Conservation (phyloP, 1,284 basidiomycete species). For the Cryptococcus amylolentus region DNA sequence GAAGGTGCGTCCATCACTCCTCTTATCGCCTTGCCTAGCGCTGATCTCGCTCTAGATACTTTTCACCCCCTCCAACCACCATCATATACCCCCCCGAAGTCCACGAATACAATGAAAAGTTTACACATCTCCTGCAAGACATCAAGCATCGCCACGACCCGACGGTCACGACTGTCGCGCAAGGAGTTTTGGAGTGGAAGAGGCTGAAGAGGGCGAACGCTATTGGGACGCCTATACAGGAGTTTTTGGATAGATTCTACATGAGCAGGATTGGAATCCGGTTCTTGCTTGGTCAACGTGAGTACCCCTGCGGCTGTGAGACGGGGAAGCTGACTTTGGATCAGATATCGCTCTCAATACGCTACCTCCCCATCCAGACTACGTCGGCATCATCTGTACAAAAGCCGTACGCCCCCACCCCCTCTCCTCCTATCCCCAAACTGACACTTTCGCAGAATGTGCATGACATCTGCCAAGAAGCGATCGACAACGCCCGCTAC, state of each 20-base stretch:
- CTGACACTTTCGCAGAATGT: slow-evolving; percentile 62
- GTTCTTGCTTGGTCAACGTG: slow-evolving; percentile 77
- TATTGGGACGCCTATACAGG: slow-evolving; percentile 79
- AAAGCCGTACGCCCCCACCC: slow-evolving; percentile 61
- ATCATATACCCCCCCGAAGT: slow-evolving; percentile 88
- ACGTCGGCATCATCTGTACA: slow-evolving; percentile 98
- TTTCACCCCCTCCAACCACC: slow-evolving; percentile 63
- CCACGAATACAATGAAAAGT: slow-evolving; percentile 86
- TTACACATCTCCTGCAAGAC: slow-evolving; percentile 79
- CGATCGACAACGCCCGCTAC: slow-evolving; percentile 96
- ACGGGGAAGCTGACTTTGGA: background rate
- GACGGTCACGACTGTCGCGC: slow-evolving; percentile 94
- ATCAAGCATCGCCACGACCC: slow-evolving; percentile 97
- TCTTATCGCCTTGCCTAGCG: background rate
- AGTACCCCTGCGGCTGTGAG: slow-evolving; percentile 10
- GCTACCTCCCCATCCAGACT: slow-evolving; percentile 79
- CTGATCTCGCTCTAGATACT: slow-evolving; percentile 61
- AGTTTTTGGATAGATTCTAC: slow-evolving; percentile 96
- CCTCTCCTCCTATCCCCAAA: background rate
- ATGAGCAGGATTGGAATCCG: slow-evolving; percentile 95
- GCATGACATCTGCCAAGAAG: slow-evolving; percentile 94
- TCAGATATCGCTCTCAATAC: slow-evolving; percentile 88
- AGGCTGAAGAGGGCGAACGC: slow-evolving; percentile 47
- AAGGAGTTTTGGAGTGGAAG: slow-evolving; percentile 69
- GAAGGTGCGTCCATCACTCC: slow-evolving; percentile 29